Conservation (phyloP, 2,329 filamentous ascomycete genomes). For the Colletotrichum incanum region DNA sequence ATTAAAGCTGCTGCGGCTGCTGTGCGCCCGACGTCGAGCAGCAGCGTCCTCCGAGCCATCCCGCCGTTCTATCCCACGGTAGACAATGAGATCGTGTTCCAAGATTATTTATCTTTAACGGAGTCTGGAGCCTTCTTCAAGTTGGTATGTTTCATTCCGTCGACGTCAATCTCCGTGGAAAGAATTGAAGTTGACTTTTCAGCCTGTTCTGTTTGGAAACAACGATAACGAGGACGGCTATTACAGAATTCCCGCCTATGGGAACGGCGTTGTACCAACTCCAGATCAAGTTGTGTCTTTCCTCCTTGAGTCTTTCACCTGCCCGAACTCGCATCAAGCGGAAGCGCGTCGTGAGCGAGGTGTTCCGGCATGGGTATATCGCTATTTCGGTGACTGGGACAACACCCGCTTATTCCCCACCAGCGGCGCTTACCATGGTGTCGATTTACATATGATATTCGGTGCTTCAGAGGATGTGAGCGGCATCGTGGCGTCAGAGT, state of each 20-base stretch:
- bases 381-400: slow-evolving; percentile 65
- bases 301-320: slow-evolving; percentile 62
- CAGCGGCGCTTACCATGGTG: slow-evolving; percentile 66
- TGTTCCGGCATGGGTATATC: slow-evolving; percentile 61
- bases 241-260: slow-evolving; percentile 62
- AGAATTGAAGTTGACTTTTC: background rate
- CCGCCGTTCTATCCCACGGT: slow-evolving; percentile 60
- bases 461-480: slow-evolving; percentile 58
- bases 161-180: accelerated
- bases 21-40: slow-evolving; percentile 52
- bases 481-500: slow-evolving; percentile 51
- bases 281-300: slow-evolving; percentile 56
- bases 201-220: slow-evolving; percentile 61
- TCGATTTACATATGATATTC: slow-evolving; percentile 64
- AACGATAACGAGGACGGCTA: slow-evolving; percentile 64
- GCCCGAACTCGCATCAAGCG: slow-evolving; percentile 59
- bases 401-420: slow-evolving; percentile 62
- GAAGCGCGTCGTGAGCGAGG: slow-evolving; percentile 51
- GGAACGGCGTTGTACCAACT: slow-evolving; percentile 56
- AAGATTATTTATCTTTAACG: slow-evolving; percentile 56
- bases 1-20: slow-evolving; percentile 55
- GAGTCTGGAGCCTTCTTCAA: slow-evolving; percentile 55
- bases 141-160: background rate
- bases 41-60: slow-evolving; percentile 54
- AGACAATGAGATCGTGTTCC: slow-evolving; percentile 59